Evolutionary conservation across 495 filamentous ascomycete genomes (phyloP), one percentile per base, ranked within the genome.

Genomic region (Lentithecium fluviatile): DNA sequence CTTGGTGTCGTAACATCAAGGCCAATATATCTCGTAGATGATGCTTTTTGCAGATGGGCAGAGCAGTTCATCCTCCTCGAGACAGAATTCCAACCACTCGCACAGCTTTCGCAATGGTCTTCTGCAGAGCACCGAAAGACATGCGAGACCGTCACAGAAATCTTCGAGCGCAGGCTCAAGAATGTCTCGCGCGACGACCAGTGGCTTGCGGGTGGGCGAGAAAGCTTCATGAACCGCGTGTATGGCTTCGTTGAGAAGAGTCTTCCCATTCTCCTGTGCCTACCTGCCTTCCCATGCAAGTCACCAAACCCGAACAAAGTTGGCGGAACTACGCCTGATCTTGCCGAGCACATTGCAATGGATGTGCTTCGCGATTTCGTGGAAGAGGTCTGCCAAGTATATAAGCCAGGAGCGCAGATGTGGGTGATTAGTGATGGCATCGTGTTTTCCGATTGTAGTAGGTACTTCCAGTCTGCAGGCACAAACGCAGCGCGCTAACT

Each of bases 271-370:
- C 69, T 61, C 12, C 72, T 79, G 71, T 69, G 76, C 17, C 52
- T 79, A 6, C 77, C 77, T 2, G 77, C 77, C 0, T 79, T 79
- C 46, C 78, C 78, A 2, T 79, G 77, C 64, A 81, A 79, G 53
- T 80, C 77, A 0, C 72, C 76, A 1, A 80, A 80, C 52, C 32
- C 52, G 24, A 68, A 73, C 53, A 81, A 81, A 48, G 71, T 75
- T 19, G 52, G 79, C 1, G 78, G 78, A 0, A 46, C 50, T 4
- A 64, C 76, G 13, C 79, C 79, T 0, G 79, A 80, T 42, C 66
- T 73, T 42, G 79, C 72, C 1, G 79, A 81, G 60, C 74, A 79
- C 46, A 25, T 79, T 45, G 75, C 78, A 3, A 56, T 81, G 15
- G 50, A 56, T 20, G 73, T 74, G 56, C 63, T 81, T 52, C 73